phyloP scores from a whole-genome alignment of 805 yeast genomes.

The Candida succiphila region DNA sequence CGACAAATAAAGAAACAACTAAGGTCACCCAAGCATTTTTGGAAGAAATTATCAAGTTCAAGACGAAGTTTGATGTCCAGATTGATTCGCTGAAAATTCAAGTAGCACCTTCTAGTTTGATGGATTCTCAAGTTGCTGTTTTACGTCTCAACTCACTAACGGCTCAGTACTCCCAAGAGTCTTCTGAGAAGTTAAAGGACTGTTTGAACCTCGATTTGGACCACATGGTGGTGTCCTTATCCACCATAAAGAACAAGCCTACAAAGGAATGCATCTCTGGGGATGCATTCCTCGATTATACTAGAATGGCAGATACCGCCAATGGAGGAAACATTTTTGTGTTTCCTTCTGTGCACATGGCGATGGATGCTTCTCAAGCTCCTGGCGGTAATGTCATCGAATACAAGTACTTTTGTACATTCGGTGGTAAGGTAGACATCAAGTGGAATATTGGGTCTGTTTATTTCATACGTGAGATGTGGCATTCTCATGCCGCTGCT shows the following conservation, averaged over 20 bases:
- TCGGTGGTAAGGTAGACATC: conserved; percentile 86
- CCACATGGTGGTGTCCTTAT: conserved; percentile 58
- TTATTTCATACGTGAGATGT: conserved; percentile 85
- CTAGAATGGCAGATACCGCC: conserved; percentile 44
- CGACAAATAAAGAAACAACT: neutral
- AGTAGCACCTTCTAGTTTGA: conserved; percentile 74
- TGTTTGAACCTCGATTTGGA: conserved; percentile 50
- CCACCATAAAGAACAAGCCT: conserved; percentile 42
- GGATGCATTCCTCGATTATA: conserved; percentile 44
- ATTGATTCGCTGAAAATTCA: conserved; percentile 49
- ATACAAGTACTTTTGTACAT: conserved; percentile 58
- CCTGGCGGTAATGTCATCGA: conserved; percentile 44
- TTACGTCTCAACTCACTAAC: conserved; percentile 43
- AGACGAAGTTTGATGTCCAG: conserved; percentile 57
- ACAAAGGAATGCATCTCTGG: conserved; percentile 33
- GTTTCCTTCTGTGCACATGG: conserved; percentile 65
- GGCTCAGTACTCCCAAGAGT: conserved; percentile 43
- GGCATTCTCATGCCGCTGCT: conserved; percentile 75
- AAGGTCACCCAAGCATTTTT: conserved; percentile 10
- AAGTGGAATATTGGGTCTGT: conserved; percentile 93
- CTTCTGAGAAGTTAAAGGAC: conserved; percentile 37
- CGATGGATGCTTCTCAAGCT: conserved; percentile 68
- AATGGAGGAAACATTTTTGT: conserved; percentile 73
- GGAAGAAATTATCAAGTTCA: conserved; percentile 31
- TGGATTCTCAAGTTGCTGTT: conserved; percentile 68